These are phyloP conservation scores for Rhodotorula kratochvilovae DNA, from an alignment of 768 basidiomycete species.

Conservation along the genomic window DNA sequence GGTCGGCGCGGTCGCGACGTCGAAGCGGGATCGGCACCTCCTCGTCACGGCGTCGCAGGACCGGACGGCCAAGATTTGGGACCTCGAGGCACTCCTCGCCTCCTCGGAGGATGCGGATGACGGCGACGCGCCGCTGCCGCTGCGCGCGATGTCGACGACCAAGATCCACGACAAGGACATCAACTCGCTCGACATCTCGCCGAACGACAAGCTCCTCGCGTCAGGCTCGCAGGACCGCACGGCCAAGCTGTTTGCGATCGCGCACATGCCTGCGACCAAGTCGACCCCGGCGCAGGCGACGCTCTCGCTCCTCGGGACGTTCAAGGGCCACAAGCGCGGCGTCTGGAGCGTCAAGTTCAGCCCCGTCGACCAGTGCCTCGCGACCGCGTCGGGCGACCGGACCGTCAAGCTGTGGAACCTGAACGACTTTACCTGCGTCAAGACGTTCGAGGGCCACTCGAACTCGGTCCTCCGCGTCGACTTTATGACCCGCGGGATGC, in stretches of 20 bases:
- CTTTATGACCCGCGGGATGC: constrained; percentile 75
- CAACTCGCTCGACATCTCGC: constrained; percentile 87
- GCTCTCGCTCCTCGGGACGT: constrained; percentile 72
- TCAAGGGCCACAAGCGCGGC: constrained; percentile 93
- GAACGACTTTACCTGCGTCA: constrained; percentile 84
- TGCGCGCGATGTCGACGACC: constrained; percentile 67
- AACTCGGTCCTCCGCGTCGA: constrained; percentile 93
- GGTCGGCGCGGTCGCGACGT: constrained; percentile 80
- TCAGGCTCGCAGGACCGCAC: constrained; percentile 95
- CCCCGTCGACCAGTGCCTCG: constrained; percentile 72
- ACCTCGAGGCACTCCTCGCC: constrained; percentile 55
- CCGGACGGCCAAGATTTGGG: constrained; percentile 98
- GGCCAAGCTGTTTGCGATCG: constrained; percentile 80
- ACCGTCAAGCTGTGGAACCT: constrained; percentile 91
- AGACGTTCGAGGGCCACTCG: constrained; percentile 95
- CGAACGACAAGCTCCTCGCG: constrained; percentile 78
- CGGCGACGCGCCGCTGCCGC: constrained; percentile 39
- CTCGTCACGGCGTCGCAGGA: constrained; percentile 96
- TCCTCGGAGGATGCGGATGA: constrained; percentile 41
- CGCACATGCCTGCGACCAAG: constrained; percentile 51
- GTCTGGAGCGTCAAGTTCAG: constrained; percentile 93
- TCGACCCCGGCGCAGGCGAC: constrained; percentile 57
- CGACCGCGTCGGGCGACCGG: constrained; percentile 91
- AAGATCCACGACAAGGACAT: constrained; percentile 98
- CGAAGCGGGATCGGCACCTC: constrained; percentile 60